Percentiles rank a stretch among this genome's conserved stretches.
Conservation (phyloP, 2,329 filamentous ascomycete genomes). For the Cercospora sp. region DNA sequence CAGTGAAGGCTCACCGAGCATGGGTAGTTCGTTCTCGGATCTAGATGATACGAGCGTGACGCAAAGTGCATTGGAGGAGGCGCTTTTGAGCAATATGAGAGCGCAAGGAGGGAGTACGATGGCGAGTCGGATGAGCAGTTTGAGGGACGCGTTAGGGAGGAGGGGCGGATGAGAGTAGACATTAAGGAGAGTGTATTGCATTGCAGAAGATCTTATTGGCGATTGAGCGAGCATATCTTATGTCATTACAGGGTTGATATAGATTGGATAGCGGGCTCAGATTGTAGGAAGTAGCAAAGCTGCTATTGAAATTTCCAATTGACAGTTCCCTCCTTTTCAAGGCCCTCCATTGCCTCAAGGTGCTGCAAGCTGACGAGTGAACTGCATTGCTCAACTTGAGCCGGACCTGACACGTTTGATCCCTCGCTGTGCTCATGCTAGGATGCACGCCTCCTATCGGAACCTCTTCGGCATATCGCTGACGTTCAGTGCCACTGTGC, state of each 20-base stretch:
- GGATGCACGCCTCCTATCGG: neutral
- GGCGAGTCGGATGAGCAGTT: constrained; percentile 60
- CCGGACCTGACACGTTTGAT: neutral
- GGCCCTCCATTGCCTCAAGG: neutral
- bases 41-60: constrained; percentile 80
- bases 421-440: neutral
- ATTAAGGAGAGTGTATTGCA: neutral
- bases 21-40: constrained; percentile 85
- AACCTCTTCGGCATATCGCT: neutral
- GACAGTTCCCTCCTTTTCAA: neutral
- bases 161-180: constrained; percentile 2
- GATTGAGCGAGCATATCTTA: neutral
- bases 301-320: neutral
- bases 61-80: constrained; percentile 77
- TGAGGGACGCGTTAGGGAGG: constrained; percentile 30
- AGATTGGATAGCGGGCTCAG: neutral
- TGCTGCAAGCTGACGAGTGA: neutral
- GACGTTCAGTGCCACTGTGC: neutral
- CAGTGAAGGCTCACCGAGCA: constrained; percentile 73
- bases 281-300: neutral
- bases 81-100: constrained; percentile 70
- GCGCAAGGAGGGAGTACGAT: constrained; percentile 43
- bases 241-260: neutral
- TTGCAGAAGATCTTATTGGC: neutral
- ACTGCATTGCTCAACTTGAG: neutral